Evolutionary conservation across 495 filamentous ascomycete genomes (phyloP).

Genomic region (Cladorrhinum samala): DNA sequence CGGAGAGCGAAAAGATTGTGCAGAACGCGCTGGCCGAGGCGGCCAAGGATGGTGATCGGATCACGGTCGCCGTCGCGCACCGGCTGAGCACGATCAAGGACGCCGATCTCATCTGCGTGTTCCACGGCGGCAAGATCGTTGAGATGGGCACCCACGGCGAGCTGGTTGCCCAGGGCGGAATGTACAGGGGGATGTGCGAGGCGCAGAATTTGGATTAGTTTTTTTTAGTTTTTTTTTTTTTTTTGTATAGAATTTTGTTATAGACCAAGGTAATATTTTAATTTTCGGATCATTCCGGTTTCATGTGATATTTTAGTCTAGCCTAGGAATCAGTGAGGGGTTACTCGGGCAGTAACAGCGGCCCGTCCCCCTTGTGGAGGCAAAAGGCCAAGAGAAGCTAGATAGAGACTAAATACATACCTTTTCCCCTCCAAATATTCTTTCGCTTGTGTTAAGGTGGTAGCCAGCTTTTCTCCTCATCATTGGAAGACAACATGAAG

Average conservation of each 20-base stretch:
- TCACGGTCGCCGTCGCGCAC: conserved; percentile 68
- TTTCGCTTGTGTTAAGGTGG: no score
- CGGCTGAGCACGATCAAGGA: conserved; percentile 46
- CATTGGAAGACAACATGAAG: no score
- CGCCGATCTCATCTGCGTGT: conserved; percentile 50
- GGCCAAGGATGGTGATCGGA: conserved; percentile 46
- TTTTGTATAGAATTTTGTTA: not conserved
- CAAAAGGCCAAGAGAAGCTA: no score
- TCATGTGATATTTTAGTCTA: no score
- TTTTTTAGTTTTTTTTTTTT: not conserved
- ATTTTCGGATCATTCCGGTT: no score
- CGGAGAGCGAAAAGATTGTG: conserved; percentile 63
- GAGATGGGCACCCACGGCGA: conserved; percentile 46
- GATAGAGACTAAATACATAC: no score
- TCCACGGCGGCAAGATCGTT: conserved; percentile 40
- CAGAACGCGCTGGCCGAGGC: conserved; percentile 62
- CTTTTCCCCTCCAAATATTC: no score
- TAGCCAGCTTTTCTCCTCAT: no score
- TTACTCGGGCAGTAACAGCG: no score
- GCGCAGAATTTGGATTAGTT: conserved; percentile 26
- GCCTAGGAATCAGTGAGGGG: not conserved
- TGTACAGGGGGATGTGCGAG: conserved; percentile 37
- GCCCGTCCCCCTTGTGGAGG: no score
- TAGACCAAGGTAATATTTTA: not conserved
- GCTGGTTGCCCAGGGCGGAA: conserved; percentile 35